Conservation (phyloP, 2,329 filamentous ascomycete species). For the Fragosphaeria purpurea region DNA sequence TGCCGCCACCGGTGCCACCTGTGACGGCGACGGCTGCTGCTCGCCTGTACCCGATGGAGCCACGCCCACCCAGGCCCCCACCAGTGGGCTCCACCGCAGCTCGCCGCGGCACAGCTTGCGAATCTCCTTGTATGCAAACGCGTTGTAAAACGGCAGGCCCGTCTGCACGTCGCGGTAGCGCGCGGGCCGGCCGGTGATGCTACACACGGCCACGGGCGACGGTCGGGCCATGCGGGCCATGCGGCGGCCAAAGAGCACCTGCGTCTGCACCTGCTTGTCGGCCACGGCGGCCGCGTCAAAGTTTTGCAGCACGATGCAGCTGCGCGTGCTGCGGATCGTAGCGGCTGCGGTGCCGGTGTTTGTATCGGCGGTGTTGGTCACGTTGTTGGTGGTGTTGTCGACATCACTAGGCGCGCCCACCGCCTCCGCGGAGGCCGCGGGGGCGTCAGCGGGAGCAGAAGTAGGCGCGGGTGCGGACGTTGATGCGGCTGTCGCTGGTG, state of each 20-base stretch:
- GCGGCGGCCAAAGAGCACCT: slow-evolving; percentile 48
- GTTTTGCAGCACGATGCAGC: slow-evolving; percentile 50
- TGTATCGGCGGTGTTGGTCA: slow-evolving; percentile 18
- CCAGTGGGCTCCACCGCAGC: slow-evolving; percentile 70
- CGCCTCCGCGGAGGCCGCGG: not conserved
- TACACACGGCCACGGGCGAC: slow-evolving; percentile 51
- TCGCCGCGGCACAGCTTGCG: slow-evolving; percentile 62
- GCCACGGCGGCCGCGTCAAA: slow-evolving; percentile 47
- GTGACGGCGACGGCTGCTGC: too few species aligned
- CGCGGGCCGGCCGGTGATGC: slow-evolving; percentile 72
- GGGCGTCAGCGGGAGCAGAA: not conserved
- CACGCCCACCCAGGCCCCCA: slow-evolving; percentile 74
- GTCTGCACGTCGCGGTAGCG: slow-evolving; percentile 79
- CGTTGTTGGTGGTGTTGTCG: slow-evolving; percentile 10
- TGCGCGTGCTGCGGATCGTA: slow-evolving; percentile 44
- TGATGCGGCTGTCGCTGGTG: slow-evolving; percentile 8
- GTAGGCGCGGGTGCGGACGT: not conserved
- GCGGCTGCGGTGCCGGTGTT: slow-evolving; percentile 22
- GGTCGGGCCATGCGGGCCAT: slow-evolving; percentile 49
- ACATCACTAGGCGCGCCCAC: not conserved
- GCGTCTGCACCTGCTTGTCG: slow-evolving; percentile 47
- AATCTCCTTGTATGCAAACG: slow-evolving; percentile 72
- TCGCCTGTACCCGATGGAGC: too few species aligned
- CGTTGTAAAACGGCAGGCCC: slow-evolving; percentile 69
- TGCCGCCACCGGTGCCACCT: slow-evolving; percentile 40